Percentiles rank a stretch among this genome's conserved stretches.
These are phyloP conservation scores for Neurospora sublineolata DNA, from an alignment of 495 filamentous ascomycete species.

Conservation along the genomic window DNA sequence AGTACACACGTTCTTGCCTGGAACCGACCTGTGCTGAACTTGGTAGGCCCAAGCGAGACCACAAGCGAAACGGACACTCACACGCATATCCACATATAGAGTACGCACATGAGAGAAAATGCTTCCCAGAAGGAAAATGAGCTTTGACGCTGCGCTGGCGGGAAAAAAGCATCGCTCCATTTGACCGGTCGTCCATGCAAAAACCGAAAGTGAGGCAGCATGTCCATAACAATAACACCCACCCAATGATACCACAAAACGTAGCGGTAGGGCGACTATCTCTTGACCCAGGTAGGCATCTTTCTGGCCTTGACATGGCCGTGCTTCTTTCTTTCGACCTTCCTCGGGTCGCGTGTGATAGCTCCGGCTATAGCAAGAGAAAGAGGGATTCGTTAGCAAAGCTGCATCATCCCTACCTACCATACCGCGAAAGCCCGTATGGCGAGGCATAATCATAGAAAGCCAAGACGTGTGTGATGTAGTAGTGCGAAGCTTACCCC, in stretches of 20 bases:
- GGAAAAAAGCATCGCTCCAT: conserved; percentile 2
- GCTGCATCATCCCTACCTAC: not conserved
- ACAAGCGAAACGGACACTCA: not conserved
- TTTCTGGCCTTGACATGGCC: conserved; percentile 93
- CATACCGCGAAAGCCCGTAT: not conserved
- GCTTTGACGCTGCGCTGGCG: not conserved
- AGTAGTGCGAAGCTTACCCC: conserved; percentile 51
- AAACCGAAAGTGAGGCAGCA: not conserved
- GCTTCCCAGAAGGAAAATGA: conserved; percentile 7
- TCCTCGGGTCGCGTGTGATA: conserved; percentile 81
- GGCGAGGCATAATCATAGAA: not conserved
- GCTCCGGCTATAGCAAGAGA: conserved; percentile 56
- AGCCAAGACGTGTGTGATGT: not conserved
- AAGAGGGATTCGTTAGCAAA: not conserved
- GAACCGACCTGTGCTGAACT: not conserved
- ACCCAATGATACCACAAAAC: not conserved
- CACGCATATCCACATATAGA: not conserved
- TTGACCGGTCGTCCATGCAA: conserved; percentile 11
- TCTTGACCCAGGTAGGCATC: conserved; percentile 97
- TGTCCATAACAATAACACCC: not conserved
- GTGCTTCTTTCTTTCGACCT: conserved; percentile 96
- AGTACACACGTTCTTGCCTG: not conserved
- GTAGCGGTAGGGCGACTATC: conserved; percentile 31
- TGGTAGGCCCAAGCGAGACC: not conserved
- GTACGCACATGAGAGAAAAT: not conserved